A percentile compares a stretch with the other conserved stretches of the same genome.
Evolutionary conservation across 352 stramenopile species (phyloP).

Genomic region (Bremia lactucae): DNA sequence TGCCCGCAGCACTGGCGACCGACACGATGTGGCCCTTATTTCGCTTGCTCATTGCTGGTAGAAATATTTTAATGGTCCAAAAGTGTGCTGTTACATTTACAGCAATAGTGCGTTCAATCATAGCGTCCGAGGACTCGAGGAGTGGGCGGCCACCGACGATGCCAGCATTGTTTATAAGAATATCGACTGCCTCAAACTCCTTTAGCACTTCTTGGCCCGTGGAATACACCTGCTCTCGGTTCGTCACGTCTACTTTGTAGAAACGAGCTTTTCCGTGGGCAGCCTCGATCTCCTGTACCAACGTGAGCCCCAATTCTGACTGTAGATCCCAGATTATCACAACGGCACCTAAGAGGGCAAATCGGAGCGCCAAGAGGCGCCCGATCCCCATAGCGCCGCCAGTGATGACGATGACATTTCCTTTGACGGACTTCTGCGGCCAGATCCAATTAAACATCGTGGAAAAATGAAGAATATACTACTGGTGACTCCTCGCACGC

Average conservation of each 20-base stretch:
- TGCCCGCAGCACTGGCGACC: conserved; percentile 32
- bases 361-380: conserved; percentile 29
- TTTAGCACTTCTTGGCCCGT: conserved; percentile 14
- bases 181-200: conserved; percentile 24
- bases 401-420: conserved; percentile 43
- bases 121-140: conserved; percentile 26
- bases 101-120: conserved; percentile 37
- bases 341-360: conserved; percentile 22
- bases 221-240: conserved; percentile 22
- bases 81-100: conserved; percentile 44
- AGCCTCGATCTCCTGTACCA: conserved; percentile 28
- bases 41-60: conserved; percentile 30
- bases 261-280: conserved; percentile 15
- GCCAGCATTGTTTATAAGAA: conserved; percentile 44
- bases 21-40: conserved; percentile 40
- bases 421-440: conserved; percentile 35
- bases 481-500: too few species aligned
- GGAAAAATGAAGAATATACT: conserved; percentile 76
- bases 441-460: conserved; percentile 38
- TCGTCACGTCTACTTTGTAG: conserved; percentile 30
- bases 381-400: conserved; percentile 44
- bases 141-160: conserved; percentile 35
- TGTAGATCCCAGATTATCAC: conserved; percentile 37
- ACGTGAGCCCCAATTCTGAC: conserved; percentile 8
- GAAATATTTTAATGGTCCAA: conserved; percentile 39